Percentiles rank a stretch among this genome's conserved stretches.
These are phyloP conservation scores for Claviceps maximensis DNA, from an alignment of 2,329 filamentous ascomycete species.

Conservation along the genomic window DNA sequence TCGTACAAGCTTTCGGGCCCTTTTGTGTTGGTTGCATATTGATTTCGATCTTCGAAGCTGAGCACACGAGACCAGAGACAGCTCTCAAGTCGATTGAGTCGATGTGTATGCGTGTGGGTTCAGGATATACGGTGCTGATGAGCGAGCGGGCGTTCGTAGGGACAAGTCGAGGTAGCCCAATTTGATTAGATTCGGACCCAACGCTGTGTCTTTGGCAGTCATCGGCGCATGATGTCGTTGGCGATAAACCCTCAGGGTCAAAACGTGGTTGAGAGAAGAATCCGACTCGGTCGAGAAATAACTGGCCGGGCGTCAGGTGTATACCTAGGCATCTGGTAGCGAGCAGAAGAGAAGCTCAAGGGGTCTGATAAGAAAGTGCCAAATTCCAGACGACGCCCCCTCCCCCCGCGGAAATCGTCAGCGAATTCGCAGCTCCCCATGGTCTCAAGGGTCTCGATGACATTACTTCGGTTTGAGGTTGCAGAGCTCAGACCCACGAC, in stretches of 20 bases:
- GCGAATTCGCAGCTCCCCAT: not conserved
- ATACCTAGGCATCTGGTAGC: too few species aligned
- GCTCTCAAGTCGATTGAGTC: not conserved
- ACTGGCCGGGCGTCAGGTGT: too few species aligned
- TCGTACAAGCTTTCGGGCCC: constrained; percentile 35
- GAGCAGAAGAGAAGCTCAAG: constrained; percentile 1
- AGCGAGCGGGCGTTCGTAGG: not conserved
- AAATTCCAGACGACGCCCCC: not conserved
- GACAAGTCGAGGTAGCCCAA: not conserved
- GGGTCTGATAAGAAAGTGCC: not conserved
- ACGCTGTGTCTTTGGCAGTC: not conserved
- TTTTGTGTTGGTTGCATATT: constrained; percentile 20
- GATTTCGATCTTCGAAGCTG: not conserved
- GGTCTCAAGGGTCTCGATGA: constrained; percentile 1
- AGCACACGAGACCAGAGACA: not conserved
- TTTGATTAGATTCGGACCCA: not conserved
- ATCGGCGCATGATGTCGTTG: not conserved
- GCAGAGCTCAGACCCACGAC: not conserved
- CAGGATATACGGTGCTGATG: too few species aligned
- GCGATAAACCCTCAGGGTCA: not conserved
- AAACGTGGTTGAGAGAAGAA: not conserved
- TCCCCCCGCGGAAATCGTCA: constrained; percentile 1
- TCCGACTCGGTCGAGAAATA: not conserved
- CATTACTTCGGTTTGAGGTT: not conserved
- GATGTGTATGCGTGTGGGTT: not conserved